Conservation (phyloP, 1,139 yeast genomes). For the Debaryomyces sp. region DNA sequence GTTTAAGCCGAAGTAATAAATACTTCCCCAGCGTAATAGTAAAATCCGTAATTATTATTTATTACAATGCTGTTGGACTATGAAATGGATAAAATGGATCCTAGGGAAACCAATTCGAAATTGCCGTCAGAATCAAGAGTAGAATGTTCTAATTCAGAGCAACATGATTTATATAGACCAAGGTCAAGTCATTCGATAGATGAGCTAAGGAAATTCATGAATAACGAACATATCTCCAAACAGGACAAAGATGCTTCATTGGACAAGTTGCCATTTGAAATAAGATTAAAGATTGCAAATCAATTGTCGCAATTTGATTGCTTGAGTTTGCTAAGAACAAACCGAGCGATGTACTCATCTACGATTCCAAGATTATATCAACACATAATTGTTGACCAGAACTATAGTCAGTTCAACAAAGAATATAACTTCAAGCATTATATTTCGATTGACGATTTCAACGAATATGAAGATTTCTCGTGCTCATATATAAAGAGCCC, state of each 20-base stretch:
- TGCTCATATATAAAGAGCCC: slow-evolving; percentile 38
- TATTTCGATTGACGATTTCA: slow-evolving; percentile 7
- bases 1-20: neutral
- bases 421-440: slow-evolving; percentile 24
- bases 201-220: neutral
- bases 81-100: neutral
- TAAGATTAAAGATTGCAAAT: slow-evolving; percentile 32
- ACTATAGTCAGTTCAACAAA: slow-evolving; percentile 37
- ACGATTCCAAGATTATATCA: slow-evolving; percentile 39
- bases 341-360: slow-evolving; percentile 29
- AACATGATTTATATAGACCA: neutral
- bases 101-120: neutral
- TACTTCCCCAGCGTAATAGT: neutral
- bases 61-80: neutral
- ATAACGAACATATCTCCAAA: slow-evolving; percentile 1
- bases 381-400: slow-evolving; percentile 41
- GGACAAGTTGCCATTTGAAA: slow-evolving; percentile 41
- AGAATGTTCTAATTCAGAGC: neutral
- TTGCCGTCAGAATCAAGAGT: neutral
- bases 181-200: neutral
- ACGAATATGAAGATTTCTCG: slow-evolving; percentile 15
- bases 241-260: slow-evolving; percentile 12
- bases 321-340: slow-evolving; percentile 34
- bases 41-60: neutral
- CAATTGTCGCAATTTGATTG: slow-evolving; percentile 47